Base-by-base conservation (phyloP, 345 rosid species). In the Acer saccharum region DNA sequence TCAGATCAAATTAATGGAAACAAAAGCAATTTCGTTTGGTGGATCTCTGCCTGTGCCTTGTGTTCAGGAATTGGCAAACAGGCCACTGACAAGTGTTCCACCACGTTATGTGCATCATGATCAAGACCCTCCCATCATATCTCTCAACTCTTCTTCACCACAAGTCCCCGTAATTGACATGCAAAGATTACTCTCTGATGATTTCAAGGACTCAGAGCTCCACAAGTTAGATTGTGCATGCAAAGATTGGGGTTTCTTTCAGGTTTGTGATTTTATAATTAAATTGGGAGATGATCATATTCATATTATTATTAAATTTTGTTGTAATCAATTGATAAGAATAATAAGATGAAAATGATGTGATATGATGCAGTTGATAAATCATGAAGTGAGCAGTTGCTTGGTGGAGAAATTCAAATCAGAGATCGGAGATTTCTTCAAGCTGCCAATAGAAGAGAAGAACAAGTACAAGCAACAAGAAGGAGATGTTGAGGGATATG, bases 201-300 rank as follows among this genome's bases (percentile, higher is more conserved):
- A 78, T 29, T 11, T 16, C 27, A 43, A 25, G 14, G 62, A 65
- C 13, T 44, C 61, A 10, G 81, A 72, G 72, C 81, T 78, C n/a
- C 54, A 72, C 14, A 78, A 78, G 68, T 23, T 78, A 41, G 72
- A 72, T 58, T 39, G 5, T 43, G 72, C 81, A 10, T 78, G 77
- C 81, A 72, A 78, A 50, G 72, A 72, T 9, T 72, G 76, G 81
- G 81, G 81, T 64, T 72, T 78, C 77, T 78, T 78, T 39, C 81
- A 78, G 77, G 81, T 78, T 52, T 1, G 2, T 66, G 17, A 35
- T 5, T 35, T 35, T 35, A 35, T 35, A 35, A 35, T 35, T 35
- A 35, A 35, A 35, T 35, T 35, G 39, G 6, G 39, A 35, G 39
- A 35, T 35, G 39, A 35, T 35, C 6, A 35, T 35, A 35, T 35